A percentile compares a stretch with the other conserved stretches of the same genome.
phyloP scores from a whole-genome alignment of 2,329 filamentous ascomycete genomes.

The Colletotrichum filicis region DNA sequence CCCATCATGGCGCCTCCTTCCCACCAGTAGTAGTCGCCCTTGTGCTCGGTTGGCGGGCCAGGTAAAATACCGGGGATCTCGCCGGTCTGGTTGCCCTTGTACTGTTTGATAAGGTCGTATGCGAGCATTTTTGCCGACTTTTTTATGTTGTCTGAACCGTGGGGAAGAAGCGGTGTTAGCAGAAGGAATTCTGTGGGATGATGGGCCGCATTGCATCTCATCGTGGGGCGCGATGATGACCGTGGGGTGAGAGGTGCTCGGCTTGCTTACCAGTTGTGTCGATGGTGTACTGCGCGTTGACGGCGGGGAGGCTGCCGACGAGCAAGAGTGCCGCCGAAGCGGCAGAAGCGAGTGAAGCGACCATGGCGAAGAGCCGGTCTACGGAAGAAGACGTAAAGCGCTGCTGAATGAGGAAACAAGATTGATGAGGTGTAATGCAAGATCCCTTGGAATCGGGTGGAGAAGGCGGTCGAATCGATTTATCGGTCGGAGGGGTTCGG shows the following conservation, averaged over 20 bases:
- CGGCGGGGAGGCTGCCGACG: constrained; percentile 27
- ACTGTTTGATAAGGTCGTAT: constrained; percentile 62
- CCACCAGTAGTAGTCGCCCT: constrained; percentile 79
- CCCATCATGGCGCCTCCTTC: constrained; percentile 77
- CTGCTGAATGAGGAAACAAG: not conserved
- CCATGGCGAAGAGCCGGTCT: constrained; percentile 32
- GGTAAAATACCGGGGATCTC: constrained; percentile 67
- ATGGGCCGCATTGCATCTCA: not conserved
- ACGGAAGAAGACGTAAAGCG: not conserved
- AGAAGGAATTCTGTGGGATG: not conserved
- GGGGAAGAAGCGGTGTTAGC: constrained; percentile 1
- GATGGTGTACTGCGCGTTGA: constrained; percentile 42
- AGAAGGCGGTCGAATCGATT: not conserved
- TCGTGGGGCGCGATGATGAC: not conserved
- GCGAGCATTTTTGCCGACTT: constrained; percentile 58
- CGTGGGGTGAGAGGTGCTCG: not conserved
- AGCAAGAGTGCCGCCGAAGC: constrained; percentile 32
- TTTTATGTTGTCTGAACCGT: constrained; percentile 55
- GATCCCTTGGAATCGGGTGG: not conserved
- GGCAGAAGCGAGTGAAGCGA: constrained; percentile 26
- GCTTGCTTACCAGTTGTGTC: constrained; percentile 42
- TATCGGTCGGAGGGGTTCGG: not conserved
- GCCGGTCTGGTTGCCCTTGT: constrained; percentile 62
- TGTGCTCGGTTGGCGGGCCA: constrained; percentile 58
- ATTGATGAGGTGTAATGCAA: not conserved